These are phyloP conservation scores for Malus sieversii DNA, from an alignment of 306 rosid genomes.

Conservation along the genomic window DNA sequence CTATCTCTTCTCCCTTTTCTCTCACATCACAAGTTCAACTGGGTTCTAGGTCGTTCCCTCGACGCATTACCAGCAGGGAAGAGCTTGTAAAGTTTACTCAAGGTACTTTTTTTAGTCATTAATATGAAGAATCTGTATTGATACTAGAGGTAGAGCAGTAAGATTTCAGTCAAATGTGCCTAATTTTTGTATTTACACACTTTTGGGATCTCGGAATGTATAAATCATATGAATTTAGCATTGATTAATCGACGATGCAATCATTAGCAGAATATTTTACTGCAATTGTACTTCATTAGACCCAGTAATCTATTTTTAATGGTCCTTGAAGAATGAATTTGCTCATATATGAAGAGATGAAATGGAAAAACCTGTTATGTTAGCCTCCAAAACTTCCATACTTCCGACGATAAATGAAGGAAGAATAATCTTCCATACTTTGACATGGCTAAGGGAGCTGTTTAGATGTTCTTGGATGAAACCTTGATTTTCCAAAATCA, in stretches of 20 bases:
- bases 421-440: not conserved
- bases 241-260: not conserved
- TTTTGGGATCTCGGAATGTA: not conserved
- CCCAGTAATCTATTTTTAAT: not conserved
- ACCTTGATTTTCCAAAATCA: not conserved
- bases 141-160: conserved; percentile 8
- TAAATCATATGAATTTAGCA: not conserved
- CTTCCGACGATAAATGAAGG: not conserved
- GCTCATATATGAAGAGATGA: not conserved
- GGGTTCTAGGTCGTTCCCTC: conserved; percentile 26
- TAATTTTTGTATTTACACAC: not conserved
- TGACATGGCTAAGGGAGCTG: not conserved
- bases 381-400: not conserved
- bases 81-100: conserved; percentile 30
- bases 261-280: not conserved
- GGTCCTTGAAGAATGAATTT: not conserved
- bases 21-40: too few species aligned
- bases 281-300: not conserved
- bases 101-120: conserved; percentile 11
- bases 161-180: not conserved
- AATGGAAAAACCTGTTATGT: not conserved
- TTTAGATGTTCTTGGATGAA: not conserved
- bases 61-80: conserved; percentile 22
- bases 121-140: conserved; percentile 14
- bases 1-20: too few species aligned